phyloP scores from a whole-genome alignment of 108 stramenopile species.

The Skeletonema marinoi region DNA sequence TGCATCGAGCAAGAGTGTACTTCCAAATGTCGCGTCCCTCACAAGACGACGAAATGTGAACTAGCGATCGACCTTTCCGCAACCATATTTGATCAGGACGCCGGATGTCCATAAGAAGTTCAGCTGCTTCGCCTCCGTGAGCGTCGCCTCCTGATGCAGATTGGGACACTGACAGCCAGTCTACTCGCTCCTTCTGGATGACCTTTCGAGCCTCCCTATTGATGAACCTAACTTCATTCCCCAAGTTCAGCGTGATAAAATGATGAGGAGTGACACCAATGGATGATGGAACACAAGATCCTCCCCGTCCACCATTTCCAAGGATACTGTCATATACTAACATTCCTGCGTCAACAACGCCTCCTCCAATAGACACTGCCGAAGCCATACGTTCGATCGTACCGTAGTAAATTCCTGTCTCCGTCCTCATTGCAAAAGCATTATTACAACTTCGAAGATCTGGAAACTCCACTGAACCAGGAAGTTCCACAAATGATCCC shows the following conservation, averaged over 20 bases:
- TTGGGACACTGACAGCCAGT: slow-evolving; percentile 59
- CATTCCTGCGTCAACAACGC: slow-evolving; percentile 79
- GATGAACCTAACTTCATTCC: slow-evolving; percentile 76
- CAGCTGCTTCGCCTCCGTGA: slow-evolving; percentile 51
- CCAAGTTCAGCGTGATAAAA: slow-evolving; percentile 71
- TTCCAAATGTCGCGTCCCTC: slow-evolving; percentile 91
- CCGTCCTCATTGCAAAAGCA: slow-evolving; percentile 72
- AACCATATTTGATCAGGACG: slow-evolving; percentile 93
- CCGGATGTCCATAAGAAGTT: slow-evolving; percentile 83
- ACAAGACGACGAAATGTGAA: slow-evolving; percentile 84
- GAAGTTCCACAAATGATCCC: slow-evolving; percentile 71
- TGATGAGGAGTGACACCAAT: slow-evolving; percentile 81
- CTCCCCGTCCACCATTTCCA: slow-evolving; percentile 12
- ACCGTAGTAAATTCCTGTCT: slow-evolving; percentile 84
- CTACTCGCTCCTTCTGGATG: slow-evolving; percentile 84
- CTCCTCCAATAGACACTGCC: slow-evolving; percentile 39
- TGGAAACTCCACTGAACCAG: slow-evolving; percentile 75
- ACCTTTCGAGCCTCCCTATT: slow-evolving; percentile 80
- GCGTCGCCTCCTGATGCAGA: slow-evolving; percentile 29
- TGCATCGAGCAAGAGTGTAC: slow-evolving; percentile 68
- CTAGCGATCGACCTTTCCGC: slow-evolving; percentile 68
- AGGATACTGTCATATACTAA: slow-evolving; percentile 55
- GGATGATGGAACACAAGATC: slow-evolving; percentile 16
- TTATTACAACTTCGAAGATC: slow-evolving; percentile 71
- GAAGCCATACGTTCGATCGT: slow-evolving; percentile 65